Conservation (phyloP, 768 basidiomycete species). For the Rhodosporidiobolus sp. region DNA sequence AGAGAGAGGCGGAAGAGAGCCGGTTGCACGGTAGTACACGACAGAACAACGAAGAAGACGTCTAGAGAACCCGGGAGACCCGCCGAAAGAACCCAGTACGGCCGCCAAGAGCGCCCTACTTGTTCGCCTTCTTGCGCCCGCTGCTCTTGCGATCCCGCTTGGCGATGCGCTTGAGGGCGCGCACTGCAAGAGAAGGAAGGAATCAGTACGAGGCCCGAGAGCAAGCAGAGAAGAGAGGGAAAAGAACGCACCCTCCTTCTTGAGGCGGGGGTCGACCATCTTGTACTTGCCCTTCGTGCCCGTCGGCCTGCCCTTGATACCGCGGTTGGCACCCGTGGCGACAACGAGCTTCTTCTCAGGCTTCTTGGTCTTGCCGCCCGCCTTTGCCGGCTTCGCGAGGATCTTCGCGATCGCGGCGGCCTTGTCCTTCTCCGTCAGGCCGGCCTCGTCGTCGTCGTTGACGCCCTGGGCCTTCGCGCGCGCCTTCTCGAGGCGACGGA, state of each 20-base stretch:
- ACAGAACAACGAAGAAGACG: too few species aligned
- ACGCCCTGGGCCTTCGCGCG: slow-evolving; percentile 95
- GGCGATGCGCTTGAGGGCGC: slow-evolving; percentile 74
- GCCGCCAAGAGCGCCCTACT: slow-evolving; percentile 2
- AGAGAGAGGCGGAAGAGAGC: too few species aligned
- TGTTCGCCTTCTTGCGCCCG: slow-evolving; percentile 34
- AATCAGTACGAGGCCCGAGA: background rate
- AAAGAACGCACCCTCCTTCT: slow-evolving; percentile 51
- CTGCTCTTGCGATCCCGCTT: slow-evolving; percentile 60
- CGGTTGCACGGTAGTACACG: too few species aligned
- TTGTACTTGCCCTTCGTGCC: slow-evolving; percentile 92
- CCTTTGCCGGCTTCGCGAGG: slow-evolving; percentile 52
- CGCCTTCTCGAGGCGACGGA: slow-evolving; percentile 79
- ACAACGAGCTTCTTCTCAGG: slow-evolving; percentile 74
- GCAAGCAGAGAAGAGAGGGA: background rate
- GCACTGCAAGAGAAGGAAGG: slow-evolving; percentile 48
- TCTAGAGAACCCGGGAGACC: too few species aligned
- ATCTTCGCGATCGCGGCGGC: slow-evolving; percentile 88
- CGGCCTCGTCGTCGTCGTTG: slow-evolving; percentile 65
- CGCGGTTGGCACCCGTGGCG: slow-evolving; percentile 83
- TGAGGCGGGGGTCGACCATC: slow-evolving; percentile 38
- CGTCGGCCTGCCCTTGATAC: slow-evolving; percentile 85
- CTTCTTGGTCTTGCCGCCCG: slow-evolving; percentile 49
- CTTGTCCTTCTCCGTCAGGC: slow-evolving; percentile 93
- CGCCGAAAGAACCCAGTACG: background rate